phyloP scores from a whole-genome alignment of 2,329 filamentous ascomycete genomes.

The Colletotrichum lini region DNA sequence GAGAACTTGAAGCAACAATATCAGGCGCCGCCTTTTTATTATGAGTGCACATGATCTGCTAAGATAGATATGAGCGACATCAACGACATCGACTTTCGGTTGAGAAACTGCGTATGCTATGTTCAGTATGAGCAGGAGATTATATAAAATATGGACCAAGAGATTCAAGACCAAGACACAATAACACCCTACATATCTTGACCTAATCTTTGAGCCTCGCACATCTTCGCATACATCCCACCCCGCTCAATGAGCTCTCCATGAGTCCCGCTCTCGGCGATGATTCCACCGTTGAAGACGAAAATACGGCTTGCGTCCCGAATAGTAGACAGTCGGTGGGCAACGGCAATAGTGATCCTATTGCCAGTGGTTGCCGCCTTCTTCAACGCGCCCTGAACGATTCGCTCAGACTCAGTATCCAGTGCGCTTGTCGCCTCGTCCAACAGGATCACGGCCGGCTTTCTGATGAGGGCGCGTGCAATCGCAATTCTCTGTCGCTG shows the following conservation, averaged over 20 bases:
- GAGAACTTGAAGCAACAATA: not conserved
- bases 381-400: conserved; percentile 73
- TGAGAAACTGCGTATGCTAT: not conserved
- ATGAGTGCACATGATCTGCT: no score
- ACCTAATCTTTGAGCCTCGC: conserved; percentile 26
- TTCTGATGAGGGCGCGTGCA: conserved; percentile 77
- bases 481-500: conserved; percentile 81
- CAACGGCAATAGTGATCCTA: conserved; percentile 34
- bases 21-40: no score
- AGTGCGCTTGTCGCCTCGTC: conserved; percentile 79
- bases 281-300: conserved; percentile 21
- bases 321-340: conserved; percentile 40
- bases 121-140: not conserved
- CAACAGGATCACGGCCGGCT: conserved; percentile 75
- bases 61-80: no score
- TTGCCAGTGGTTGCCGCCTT: conserved; percentile 43
- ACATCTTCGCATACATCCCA: conserved; percentile 26
- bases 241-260: conserved; percentile 3
- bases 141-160: not conserved
- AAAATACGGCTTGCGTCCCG: conserved; percentile 37
- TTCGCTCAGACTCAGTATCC: conserved; percentile 77
- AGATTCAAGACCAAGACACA: not conserved
- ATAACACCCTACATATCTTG: not conserved
- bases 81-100: not conserved
- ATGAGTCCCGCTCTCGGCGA: conserved; percentile 31